Evolutionary conservation across 768 basidiomycete genomes (phyloP).

Genomic region (Phaeotremella skinneri): DNA sequence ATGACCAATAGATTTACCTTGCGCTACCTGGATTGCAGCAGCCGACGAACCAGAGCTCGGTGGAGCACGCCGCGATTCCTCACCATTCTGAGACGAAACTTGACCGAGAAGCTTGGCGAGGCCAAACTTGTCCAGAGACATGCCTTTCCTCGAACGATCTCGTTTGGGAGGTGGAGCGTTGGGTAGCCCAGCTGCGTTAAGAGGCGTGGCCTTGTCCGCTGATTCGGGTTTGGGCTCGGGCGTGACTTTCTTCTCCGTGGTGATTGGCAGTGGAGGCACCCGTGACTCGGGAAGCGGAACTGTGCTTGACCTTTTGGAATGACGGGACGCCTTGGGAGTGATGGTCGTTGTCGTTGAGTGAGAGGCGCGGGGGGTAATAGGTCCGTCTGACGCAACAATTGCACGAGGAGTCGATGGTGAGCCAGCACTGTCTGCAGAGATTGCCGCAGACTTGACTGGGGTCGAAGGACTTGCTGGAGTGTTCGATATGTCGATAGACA

Average conservation of each 20-base stretch:
- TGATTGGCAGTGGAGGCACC: slow-evolving; percentile 9
- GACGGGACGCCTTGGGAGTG: slow-evolving; percentile 24
- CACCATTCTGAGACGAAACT: slow-evolving; percentile 9
- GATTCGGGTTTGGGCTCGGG: slow-evolving; percentile 5
- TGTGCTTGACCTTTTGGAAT: slow-evolving; percentile 10
- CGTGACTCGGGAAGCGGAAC: slow-evolving; percentile 15
- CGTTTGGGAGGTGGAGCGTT: slow-evolving; percentile 24
- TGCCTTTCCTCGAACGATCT: slow-evolving; percentile 61
- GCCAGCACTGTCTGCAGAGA: background rate
- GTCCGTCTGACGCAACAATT: background rate
- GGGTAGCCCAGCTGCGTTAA: slow-evolving; percentile 24
- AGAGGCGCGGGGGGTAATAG: background rate
- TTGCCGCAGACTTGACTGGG: slow-evolving; percentile 22
- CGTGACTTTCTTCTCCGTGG: slow-evolving; percentile 1
- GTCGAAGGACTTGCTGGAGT: slow-evolving; percentile 19
- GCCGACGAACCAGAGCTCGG: slow-evolving; percentile 26
- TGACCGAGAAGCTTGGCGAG: slow-evolving; percentile 68
- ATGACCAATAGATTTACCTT: slow-evolving; percentile 8
- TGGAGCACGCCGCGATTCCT: slow-evolving; percentile 26
- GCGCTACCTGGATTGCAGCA: slow-evolving; percentile 5
- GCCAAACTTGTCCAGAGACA: slow-evolving; percentile 76
- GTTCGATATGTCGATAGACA: background rate
- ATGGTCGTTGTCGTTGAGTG: background rate
- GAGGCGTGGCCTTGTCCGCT: slow-evolving; percentile 9
- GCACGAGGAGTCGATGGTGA: slow-evolving; percentile 42